Base-by-base conservation (phyloP, 2,329 filamentous ascomycete species). In the Penicillium sp. region DNA sequence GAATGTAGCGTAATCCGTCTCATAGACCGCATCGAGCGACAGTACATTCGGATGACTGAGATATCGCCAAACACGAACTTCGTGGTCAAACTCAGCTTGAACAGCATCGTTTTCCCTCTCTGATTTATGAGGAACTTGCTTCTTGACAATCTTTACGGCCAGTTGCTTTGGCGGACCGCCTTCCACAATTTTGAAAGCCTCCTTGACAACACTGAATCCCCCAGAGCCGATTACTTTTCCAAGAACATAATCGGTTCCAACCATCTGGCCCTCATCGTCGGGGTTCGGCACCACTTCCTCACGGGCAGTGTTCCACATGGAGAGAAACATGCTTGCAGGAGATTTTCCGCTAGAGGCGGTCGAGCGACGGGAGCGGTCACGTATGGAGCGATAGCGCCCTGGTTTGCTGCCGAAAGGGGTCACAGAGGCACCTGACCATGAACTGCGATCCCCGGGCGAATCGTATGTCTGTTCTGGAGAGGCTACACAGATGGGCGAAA, bases 81-180 rank as follows among this genome's bases (percentile, higher is more conserved):
- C 88, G 64, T 90, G 88, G 69, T 90, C 88, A 63, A 90, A 88
- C 66, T 89, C 85, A 11, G 86, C 85, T 70, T 90, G 88, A 13
- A 87, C 82, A 65, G 84, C 83, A 46, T 90, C 88, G 65, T 90
- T 90, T 67, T 89, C 86, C 19, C 78, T 75, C 64, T 90, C 87
- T 30, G 79, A 81, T 65, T 83, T 84, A 58, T 83, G 82, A 11
- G 76, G 73, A 23, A 88, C 79, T 54, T 84, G 79, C 70, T 88
- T 89, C 64, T 83, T 86, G 19, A 90, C 87, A 66, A 90, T 88
- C 72, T 90, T 90, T 64, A 90, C 88, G 2, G 88, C 88, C 8
- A 80, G 71, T 19, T 73, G 74, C 57, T 83, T 83, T n/a, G 84
- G 81, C 47, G 83, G 78, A 45, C 83, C 83, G 54, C 81, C 77